Percentiles rank a stretch among this genome's conserved stretches.
phyloP scores from a whole-genome alignment of 768 basidiomycete species.

The Xanthoconium purpureum region DNA sequence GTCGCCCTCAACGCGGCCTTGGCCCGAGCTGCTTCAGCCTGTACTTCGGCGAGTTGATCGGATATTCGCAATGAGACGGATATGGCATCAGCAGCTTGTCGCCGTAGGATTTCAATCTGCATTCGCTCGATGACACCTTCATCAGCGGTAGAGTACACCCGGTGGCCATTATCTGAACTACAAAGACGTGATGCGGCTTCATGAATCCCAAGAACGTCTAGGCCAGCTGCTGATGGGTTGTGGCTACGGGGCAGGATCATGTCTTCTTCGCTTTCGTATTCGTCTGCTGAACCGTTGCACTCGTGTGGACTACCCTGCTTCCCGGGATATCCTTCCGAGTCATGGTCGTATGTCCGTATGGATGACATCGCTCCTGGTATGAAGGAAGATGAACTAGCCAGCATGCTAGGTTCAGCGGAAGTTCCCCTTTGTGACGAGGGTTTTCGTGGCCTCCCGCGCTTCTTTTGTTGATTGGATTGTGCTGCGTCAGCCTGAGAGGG shows the following conservation, averaged over 20 bases:
- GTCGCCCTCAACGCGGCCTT: constrained; percentile 52
- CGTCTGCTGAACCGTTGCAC: constrained; percentile 47
- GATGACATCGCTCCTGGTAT: constrained; percentile 27
- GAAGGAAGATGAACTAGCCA: constrained; percentile 16
- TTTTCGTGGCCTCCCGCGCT: constrained; percentile 42
- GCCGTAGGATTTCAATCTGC: constrained; percentile 65
- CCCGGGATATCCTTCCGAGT: constrained; percentile 40
- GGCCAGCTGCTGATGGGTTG: constrained; percentile 37
- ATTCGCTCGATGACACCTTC: constrained; percentile 55
- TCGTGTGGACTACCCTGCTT: constrained; percentile 37
- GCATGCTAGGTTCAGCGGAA: constrained; percentile 13
- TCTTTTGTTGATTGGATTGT: constrained; percentile 30
- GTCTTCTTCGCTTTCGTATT: constrained; percentile 69
- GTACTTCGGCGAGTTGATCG: constrained; percentile 65
- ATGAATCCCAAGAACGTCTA: constrained; percentile 36
- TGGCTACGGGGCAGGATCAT: constrained; percentile 45
- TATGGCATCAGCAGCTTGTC: constrained; percentile 67
- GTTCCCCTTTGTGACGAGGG: constrained; percentile 10
- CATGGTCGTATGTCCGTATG: constrained; percentile 27
- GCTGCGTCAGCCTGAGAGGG: constrained; percentile 9
- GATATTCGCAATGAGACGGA: constrained; percentile 62
- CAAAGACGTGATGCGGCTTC: constrained; percentile 42
- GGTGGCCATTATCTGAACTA: constrained; percentile 32
- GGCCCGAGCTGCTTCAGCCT: constrained; percentile 56
- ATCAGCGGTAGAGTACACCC: constrained; percentile 31